Evolutionary conservation across 2,329 filamentous ascomycete species (phyloP), one percentile per base, ranked within the genome.

Genomic region (Didymellaceae sp.): DNA sequence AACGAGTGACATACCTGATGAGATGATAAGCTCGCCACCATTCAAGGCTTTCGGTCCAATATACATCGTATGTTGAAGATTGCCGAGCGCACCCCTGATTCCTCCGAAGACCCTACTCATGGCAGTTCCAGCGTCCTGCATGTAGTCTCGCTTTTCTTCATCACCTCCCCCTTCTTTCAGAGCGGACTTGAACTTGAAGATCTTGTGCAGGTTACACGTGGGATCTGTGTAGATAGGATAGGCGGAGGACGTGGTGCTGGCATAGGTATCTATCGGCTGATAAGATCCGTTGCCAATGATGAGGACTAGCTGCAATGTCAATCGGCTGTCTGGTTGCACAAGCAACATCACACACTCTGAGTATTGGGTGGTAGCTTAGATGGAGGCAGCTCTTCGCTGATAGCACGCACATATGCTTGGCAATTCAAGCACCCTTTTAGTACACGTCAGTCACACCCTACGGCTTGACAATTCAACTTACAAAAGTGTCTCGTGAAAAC

Each of bases 381-480:
- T 2, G 57, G 61, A 11, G 63, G 61, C 11, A 66, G 52, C 4
- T 53, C 45, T 13, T 58, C 49, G 42, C 58, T 60, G 10, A 66
- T 55, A 13, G 38, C 45, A 4, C 58, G 53, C 7, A 66, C 54
- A 20, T 64, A 66, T 2, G 55, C 59, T 52, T 64, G 59, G 30
- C 63, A 66, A 21, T 63, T 66, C n/a, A 62, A 21, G 25, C 63
- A 66, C 61, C 63, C 63, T 64, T n/a, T n/a, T n/a, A n/a, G 16
- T 18, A 1, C 7, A 13, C 25, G 9, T 46, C 16, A 24, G 25
- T 10, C n/a, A n/a, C n/a, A n/a, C n/a, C 3, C 0, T 16, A 2
- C 16, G 9, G 7, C 13, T 3, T 21, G 4, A 6, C n/a, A 39
- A 32, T 38, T 14, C 5, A 10, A 24, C 18, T 7, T 55, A 66